A percentile compares a stretch with the other conserved stretches of the same genome.
Conservation (phyloP, 2,329 filamentous ascomycete species). For the Metarhizium humberi region DNA sequence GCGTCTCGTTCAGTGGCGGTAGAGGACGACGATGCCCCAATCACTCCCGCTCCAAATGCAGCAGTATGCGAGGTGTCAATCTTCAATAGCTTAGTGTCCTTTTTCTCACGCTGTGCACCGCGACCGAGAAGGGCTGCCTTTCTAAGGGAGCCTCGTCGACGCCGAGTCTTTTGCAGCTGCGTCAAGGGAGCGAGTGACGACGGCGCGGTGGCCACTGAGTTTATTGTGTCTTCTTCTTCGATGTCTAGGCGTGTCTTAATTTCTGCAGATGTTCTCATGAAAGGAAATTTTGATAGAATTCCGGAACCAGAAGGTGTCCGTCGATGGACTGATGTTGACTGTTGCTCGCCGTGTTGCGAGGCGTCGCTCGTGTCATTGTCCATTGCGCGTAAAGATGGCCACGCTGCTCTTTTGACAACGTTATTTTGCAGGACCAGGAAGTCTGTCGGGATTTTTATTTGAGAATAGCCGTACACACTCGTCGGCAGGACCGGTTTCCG, state of each 20-base stretch:
- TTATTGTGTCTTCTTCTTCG: slow-evolving; percentile 20
- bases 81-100: slow-evolving; percentile 37
- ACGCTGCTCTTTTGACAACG: neutral
- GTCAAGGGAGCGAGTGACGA: slow-evolving; percentile 14
- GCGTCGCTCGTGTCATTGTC: slow-evolving; percentile 1
- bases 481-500: neutral
- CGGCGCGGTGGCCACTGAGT: slow-evolving; percentile 16
- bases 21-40: slow-evolving; percentile 11
- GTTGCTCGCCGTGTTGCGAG: slow-evolving; percentile 6
- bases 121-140: slow-evolving; percentile 79
- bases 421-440: neutral
- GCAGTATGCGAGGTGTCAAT: slow-evolving; percentile 29
- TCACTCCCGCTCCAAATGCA: slow-evolving; percentile 11
- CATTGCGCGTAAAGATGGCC: neutral
- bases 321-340: slow-evolving; percentile 12
- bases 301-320: slow-evolving; percentile 51
- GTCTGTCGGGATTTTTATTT: neutral
- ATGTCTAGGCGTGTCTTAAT: slow-evolving; percentile 16
- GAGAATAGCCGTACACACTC: neutral
- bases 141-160: slow-evolving; percentile 73
- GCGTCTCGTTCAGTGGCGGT: slow-evolving; percentile 19
- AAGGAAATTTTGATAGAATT: slow-evolving; percentile 60
- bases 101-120: slow-evolving; percentile 52
- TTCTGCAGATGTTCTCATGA: slow-evolving; percentile 43
- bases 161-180: slow-evolving; percentile 45